Evolutionary conservation across 192 early-diverging fungal species (phyloP).

Genomic region (Pilobolus umbonatus): DNA sequence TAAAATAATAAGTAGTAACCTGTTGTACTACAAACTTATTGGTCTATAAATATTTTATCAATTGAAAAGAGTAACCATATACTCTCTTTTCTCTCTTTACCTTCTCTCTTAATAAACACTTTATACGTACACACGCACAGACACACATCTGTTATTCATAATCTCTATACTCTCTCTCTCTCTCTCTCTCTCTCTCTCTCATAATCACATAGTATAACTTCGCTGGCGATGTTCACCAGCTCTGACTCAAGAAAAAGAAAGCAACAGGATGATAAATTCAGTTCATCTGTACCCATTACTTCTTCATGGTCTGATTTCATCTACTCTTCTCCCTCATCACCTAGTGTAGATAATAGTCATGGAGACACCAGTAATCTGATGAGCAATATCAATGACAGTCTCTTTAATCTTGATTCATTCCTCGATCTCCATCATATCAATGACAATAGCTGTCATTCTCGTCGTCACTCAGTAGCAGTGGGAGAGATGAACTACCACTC

Average conservation of each 20-base stretch:
- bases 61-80: too few relatives aligned
- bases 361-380: too few relatives aligned
- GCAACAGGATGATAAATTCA: conserved; percentile 8
- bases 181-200: neutral
- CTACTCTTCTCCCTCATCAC: conserved; percentile 25
- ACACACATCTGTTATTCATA: neutral
- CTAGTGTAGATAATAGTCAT: neutral
- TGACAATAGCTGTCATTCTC: conserved; percentile 4
- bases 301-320: conserved; percentile 27
- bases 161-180: conserved; percentile 4
- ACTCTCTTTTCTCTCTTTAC: neutral
- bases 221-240: conserved; percentile 19
- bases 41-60: too few relatives aligned
- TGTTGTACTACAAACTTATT: too few relatives aligned
- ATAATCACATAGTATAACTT: conserved; percentile 4
- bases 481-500: conserved; percentile 28
- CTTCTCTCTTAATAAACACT: neutral
- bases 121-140: too few relatives aligned
- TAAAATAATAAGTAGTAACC: too few relatives aligned
- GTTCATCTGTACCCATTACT: conserved; percentile 10
- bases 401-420: conserved; percentile 5
- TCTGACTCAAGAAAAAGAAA: conserved; percentile 16
- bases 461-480: conserved; percentile 32
- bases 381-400: too few relatives aligned
- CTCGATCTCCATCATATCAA: conserved; percentile 8